These are phyloP conservation scores for Pelargonium nanum DNA, from an alignment of 345 rosid species.

Conservation along the genomic window DNA sequence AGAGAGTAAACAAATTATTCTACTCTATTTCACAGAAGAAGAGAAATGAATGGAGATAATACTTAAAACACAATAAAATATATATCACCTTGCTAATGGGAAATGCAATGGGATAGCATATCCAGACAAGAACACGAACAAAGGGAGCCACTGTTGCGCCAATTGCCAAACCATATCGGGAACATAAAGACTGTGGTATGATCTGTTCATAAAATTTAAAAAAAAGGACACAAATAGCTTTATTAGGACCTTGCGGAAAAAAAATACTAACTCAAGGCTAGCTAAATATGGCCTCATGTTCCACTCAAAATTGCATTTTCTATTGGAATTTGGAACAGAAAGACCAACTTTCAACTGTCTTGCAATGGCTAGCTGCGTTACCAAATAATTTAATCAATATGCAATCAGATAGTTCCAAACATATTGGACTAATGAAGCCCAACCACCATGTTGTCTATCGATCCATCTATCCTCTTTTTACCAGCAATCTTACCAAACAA, in stretches of 20 bases:
- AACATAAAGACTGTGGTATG: conserved; percentile 50
- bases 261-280: neutral
- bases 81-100: conserved; percentile 59
- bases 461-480: neutral
- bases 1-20: neutral
- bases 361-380: neutral
- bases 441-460: neutral
- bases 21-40: neutral
- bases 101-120: conserved; percentile 57
- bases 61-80: conserved; percentile 1
- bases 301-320: neutral
- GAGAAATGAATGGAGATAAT: neutral
- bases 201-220: conserved; percentile 22
- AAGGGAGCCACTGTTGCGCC: conserved; percentile 47
- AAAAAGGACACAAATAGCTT: neutral
- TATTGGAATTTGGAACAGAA: neutral
- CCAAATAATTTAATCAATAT: neutral
- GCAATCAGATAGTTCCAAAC: neutral
- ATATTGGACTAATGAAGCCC: neutral
- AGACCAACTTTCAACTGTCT: neutral
- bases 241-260: neutral
- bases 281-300: neutral
- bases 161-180: conserved; percentile 49
- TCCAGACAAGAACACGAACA: conserved; percentile 43
- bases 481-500: neutral